Evolutionary conservation across 257 asterid species (phyloP).

Genomic region (Penstemon barbatus): DNA sequence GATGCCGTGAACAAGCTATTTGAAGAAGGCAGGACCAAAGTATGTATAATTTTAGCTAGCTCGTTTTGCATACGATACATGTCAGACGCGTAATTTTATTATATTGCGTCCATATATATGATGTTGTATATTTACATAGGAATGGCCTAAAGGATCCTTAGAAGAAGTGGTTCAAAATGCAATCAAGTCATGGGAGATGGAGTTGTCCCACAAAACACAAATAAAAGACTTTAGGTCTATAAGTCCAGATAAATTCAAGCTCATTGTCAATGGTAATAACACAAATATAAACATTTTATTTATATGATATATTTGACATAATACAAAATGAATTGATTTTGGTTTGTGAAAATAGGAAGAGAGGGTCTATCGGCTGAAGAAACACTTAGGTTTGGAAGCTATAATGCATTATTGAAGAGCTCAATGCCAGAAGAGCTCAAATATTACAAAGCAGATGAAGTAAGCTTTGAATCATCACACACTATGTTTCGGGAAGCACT

Average conservation of each 20-base stretch:
- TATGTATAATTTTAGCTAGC: slow-evolving; percentile 4
- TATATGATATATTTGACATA: no score
- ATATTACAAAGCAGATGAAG: slow-evolving; percentile 76
- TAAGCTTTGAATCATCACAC: slow-evolving; percentile 82
- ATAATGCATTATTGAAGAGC: slow-evolving; percentile 76
- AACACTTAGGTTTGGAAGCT: slow-evolving; percentile 69
- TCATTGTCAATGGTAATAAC: slow-evolving; percentile 69
- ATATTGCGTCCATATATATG: neutral
- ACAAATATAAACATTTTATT: neutral
- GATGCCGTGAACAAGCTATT: slow-evolving; percentile 64
- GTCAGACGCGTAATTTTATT: neutral
- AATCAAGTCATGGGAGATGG: slow-evolving; percentile 96
- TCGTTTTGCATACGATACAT: neutral
- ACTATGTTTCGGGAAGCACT: slow-evolving; percentile 62
- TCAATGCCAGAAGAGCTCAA: slow-evolving; percentile 75
- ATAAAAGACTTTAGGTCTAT: slow-evolving; percentile 71
- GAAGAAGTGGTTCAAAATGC: slow-evolving; percentile 92
- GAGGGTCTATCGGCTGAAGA: slow-evolving; percentile 73
- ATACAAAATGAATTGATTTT: no score
- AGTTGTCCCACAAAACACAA: slow-evolving; percentile 79
- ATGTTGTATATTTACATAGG: slow-evolving; percentile 34
- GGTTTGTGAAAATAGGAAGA: slow-evolving; percentile 44
- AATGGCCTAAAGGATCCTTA: slow-evolving; percentile 75
- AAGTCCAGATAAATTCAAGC: slow-evolving; percentile 73
- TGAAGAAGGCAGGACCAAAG: slow-evolving; percentile 81